Base-by-base conservation (phyloP, 2,329 filamentous ascomycete genomes). In the Hypocrella siamensis region DNA sequence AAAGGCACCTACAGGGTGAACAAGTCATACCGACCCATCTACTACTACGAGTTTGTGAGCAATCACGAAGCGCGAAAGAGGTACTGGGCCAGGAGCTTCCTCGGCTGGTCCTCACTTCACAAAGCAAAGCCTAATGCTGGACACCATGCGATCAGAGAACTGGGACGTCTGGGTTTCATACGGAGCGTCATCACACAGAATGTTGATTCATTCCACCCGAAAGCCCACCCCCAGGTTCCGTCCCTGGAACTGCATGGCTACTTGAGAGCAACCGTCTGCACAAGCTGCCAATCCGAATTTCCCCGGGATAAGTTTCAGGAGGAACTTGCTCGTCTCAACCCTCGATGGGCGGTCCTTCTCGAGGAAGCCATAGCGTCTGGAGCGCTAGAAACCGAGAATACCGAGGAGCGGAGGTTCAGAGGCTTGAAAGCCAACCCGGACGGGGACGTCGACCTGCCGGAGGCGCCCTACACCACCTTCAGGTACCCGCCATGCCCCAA, bases 1-100 rank as follows among this genome's bases (percentile, higher is more conserved):
- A 81, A 86, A 41, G 90, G 90, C 38, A 96, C 88, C 7, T 98
- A 98, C 51, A 78, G 84, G 27, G 67, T 90, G 47, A 96, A 96
- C 59, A 84, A 81, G 58, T 74, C 72, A 11, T 94, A 93, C 49
- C 74, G 81, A 3, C 90, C 88, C 19, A 92, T 93, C 42, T 98
- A 93, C 59, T 86, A 81, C 53, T 75, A 84, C 52, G 90, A 98
- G 52, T 98, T 96, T 48, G 56, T 84, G 27, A 60, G 67, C 29
- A 80, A 63, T 40, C 88, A 96, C 55, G 82, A 86, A 51, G 75
- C 81, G 10, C 66, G 90, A 41, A 90, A 94, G 55, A 65, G 90
- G 38, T 98, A 98, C 52, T 98, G 90, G 90, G 88, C 90, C 1
- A 64, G 90, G 30, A 93, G 82, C 48, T 98, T 93, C 53, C 60